Evolutionary conservation across 805 yeast genomes (phyloP).

Genomic region (Torulaspora franciscae): DNA sequence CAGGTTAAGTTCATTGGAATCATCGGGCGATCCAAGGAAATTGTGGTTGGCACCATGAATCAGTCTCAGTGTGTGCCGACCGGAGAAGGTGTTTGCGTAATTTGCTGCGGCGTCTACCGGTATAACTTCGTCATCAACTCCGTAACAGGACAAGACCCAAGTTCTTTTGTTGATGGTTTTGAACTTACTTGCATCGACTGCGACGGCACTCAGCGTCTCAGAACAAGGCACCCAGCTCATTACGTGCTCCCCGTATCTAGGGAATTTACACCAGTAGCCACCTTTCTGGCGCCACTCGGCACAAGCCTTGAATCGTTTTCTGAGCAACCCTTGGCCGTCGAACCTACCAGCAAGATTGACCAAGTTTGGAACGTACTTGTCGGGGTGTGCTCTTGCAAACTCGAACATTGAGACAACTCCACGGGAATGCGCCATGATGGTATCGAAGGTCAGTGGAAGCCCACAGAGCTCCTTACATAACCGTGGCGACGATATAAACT

Average conservation of each 20-base stretch:
- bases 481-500: constrained; percentile 33
- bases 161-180: constrained; percentile 42
- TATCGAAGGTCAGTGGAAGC: constrained; percentile 43
- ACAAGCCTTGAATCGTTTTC: constrained; percentile 34
- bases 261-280: constrained; percentile 40
- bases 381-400: constrained; percentile 48
- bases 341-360: constrained; percentile 73
- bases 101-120: constrained; percentile 57
- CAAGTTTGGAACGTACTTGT: constrained; percentile 51
- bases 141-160: constrained; percentile 64
- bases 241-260: constrained; percentile 48
- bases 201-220: constrained; percentile 50
- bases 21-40: constrained; percentile 51
- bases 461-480: constrained; percentile 31
- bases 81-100: constrained; percentile 53
- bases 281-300: constrained; percentile 41
- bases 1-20: constrained; percentile 36
- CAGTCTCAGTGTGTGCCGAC: constrained; percentile 53
- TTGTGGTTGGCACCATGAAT: constrained; percentile 77
- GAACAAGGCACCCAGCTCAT: constrained; percentile 41
- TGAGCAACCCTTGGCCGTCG: constrained; percentile 44
- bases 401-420: constrained; percentile 71
- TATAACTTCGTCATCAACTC: constrained; percentile 60
- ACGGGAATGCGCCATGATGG: constrained; percentile 74
- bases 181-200: constrained; percentile 43